These are phyloP conservation scores for Stagonosporopsis chrysanthemi DNA, from an alignment of 2,329 filamentous ascomycete species.

Conservation along the genomic window DNA sequence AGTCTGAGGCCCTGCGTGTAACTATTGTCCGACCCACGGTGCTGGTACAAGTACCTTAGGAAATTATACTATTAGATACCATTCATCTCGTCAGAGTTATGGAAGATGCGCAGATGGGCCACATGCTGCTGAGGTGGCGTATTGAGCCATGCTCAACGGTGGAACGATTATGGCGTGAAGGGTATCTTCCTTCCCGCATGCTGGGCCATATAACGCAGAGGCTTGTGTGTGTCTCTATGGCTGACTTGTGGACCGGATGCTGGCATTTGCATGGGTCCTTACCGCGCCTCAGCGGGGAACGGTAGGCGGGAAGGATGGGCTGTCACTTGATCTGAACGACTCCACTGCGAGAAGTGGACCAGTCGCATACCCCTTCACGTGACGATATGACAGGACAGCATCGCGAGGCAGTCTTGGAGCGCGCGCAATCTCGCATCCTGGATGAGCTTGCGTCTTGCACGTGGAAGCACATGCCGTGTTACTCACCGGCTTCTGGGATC, in stretches of 20 bases:
- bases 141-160: conserved; percentile 8
- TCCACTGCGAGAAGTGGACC: conserved; percentile 1
- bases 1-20: conserved; percentile 13
- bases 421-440: background rate
- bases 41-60: conserved; percentile 3
- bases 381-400: background rate
- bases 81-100: background rate
- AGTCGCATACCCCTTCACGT: conserved; percentile 6
- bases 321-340: conserved; percentile 34
- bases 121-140: background rate
- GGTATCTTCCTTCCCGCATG: conserved; percentile 13
- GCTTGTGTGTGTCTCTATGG: conserved; percentile 2
- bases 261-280: conserved; percentile 30
- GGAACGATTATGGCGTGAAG: conserved; percentile 9
- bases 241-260: conserved; percentile 30
- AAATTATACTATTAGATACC: background rate
- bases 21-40: conserved; percentile 21
- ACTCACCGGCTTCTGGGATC: conserved; percentile 1
- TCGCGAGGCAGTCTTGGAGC: background rate
- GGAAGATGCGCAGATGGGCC: conserved; percentile 6
- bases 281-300: conserved; percentile 31
- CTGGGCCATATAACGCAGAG: conserved; percentile 35
- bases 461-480: conserved; percentile 7
- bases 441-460: conserved; percentile 5
- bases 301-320: conserved; percentile 46